A percentile compares a stretch with the other conserved stretches of the same genome.
These are phyloP conservation scores for Aspergillus funiculosus DNA, from an alignment of 495 filamentous ascomycete genomes.

Conservation along the genomic window DNA sequence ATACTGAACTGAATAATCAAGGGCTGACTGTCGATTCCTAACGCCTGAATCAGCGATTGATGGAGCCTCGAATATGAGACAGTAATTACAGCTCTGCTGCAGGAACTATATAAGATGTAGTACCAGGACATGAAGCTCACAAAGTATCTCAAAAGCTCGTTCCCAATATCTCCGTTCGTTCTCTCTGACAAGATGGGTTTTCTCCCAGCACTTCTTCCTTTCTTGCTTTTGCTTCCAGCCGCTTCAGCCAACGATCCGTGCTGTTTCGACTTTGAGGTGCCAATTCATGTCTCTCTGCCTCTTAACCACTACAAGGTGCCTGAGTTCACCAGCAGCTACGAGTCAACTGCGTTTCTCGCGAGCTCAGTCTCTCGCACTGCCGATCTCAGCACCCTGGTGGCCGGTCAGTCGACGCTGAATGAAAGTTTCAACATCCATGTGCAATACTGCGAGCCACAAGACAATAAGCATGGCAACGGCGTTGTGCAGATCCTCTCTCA, in stretches of 20 bases:
- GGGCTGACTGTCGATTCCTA: too few relatives aligned
- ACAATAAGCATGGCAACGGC: background rate
- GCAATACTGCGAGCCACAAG: background rate
- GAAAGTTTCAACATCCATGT: background rate
- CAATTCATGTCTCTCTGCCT: background rate
- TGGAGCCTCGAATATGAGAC: too few relatives aligned
- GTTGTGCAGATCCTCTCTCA: conserved; percentile 54
- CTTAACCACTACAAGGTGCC: background rate
- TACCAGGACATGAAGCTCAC: background rate
- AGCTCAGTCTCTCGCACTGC: background rate
- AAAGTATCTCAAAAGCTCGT: background rate
- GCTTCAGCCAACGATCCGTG: background rate
- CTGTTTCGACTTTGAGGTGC: background rate
- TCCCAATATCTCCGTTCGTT: background rate
- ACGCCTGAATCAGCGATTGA: too few relatives aligned
- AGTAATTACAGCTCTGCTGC: too few relatives aligned
- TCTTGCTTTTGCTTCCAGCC: background rate
- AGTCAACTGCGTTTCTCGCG: background rate
- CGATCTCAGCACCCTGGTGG: background rate
- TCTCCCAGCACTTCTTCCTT: background rate
- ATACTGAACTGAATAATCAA: too few relatives aligned
- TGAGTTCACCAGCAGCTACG: background rate
- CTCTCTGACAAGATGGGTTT: background rate
- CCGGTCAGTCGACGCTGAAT: background rate
- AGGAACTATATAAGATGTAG: too few relatives aligned